Conservation (phyloP, 2,329 filamentous ascomycete species). For the Colletotrichum sp. region DNA sequence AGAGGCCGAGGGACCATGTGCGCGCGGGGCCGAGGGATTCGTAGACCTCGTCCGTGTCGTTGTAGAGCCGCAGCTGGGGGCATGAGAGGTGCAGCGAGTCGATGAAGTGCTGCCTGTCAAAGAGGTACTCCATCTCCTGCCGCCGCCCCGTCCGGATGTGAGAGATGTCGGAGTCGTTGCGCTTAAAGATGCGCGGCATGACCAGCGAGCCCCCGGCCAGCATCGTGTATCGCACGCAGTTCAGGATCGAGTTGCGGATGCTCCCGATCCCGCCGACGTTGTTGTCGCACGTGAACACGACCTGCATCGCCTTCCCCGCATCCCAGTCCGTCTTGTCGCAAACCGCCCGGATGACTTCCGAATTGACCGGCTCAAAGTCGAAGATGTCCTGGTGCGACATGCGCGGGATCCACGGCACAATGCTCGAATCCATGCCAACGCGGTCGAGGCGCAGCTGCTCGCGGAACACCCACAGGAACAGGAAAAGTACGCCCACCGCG, state of each 20-base stretch:
- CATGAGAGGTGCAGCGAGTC: slow-evolving; percentile 27
- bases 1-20: slow-evolving; percentile 26
- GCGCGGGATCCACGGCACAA: background rate
- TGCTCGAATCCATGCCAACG: background rate
- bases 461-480: background rate
- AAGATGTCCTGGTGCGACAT: background rate
- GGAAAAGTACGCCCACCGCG: background rate
- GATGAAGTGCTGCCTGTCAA: slow-evolving; percentile 31
- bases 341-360: slow-evolving; percentile 23
- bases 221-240: slow-evolving; percentile 44
- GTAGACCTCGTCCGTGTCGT: slow-evolving; percentile 27
- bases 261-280: slow-evolving; percentile 42
- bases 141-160: slow-evolving; percentile 28
- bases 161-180: slow-evolving; percentile 33
- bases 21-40: slow-evolving; percentile 11
- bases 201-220: slow-evolving; percentile 39
- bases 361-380: slow-evolving; percentile 20
- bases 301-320: background rate
- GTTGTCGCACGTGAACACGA: slow-evolving; percentile 44
- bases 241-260: slow-evolving; percentile 44
- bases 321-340: slow-evolving; percentile 29
- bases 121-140: slow-evolving; percentile 31
- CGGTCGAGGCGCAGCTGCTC: background rate
- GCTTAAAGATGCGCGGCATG: slow-evolving; percentile 38
- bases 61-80: slow-evolving; percentile 30